These are phyloP conservation scores for Ceratopteris richardii DNA, from an alignment of 75 land plant species.

Conservation along the genomic window DNA sequence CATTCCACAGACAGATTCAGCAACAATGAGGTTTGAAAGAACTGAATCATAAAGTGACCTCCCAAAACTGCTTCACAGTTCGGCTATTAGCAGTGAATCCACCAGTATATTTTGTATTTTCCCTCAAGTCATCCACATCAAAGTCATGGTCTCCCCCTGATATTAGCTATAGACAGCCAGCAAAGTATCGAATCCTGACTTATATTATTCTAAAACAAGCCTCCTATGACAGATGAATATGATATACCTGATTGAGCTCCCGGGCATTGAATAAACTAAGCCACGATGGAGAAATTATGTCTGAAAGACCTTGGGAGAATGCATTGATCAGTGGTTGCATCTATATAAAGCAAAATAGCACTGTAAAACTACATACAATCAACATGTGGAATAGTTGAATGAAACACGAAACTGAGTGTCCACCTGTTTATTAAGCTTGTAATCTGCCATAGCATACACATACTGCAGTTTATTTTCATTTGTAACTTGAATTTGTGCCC, in stretches of 20 bases:
- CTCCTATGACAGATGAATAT: background rate
- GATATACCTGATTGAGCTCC: slow-evolving; percentile 87
- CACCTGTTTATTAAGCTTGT: slow-evolving; percentile 90
- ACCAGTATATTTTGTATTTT: slow-evolving; percentile 76
- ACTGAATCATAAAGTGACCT: no score
- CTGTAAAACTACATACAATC: no score
- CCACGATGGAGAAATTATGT: slow-evolving; percentile 87
- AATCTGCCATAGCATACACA: slow-evolving; percentile 90
- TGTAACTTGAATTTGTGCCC: slow-evolving; percentile 63
- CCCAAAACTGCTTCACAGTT: slow-evolving; percentile 84
- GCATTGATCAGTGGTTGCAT: slow-evolving; percentile 77
- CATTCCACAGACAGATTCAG: no score
- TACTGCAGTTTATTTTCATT: slow-evolving; percentile 92
- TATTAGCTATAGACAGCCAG: slow-evolving; percentile 50
- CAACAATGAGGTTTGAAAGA: no score
- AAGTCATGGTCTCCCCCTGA: slow-evolving; percentile 94
- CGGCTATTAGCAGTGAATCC: slow-evolving; percentile 85
- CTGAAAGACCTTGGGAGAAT: slow-evolving; percentile 66
- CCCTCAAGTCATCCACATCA: slow-evolving; percentile 74
- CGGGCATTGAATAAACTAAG: slow-evolving; percentile 81
- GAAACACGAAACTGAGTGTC: no score
- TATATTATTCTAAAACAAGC: no score
- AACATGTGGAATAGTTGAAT: no score
- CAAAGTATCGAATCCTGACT: background rate
- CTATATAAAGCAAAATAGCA: slow-evolving; percentile 29